Percentiles rank a stretch among this genome's conserved stretches.
phyloP scores from a whole-genome alignment of 169 alveolate genomes.

The Plasmodium gonderi region DNA sequence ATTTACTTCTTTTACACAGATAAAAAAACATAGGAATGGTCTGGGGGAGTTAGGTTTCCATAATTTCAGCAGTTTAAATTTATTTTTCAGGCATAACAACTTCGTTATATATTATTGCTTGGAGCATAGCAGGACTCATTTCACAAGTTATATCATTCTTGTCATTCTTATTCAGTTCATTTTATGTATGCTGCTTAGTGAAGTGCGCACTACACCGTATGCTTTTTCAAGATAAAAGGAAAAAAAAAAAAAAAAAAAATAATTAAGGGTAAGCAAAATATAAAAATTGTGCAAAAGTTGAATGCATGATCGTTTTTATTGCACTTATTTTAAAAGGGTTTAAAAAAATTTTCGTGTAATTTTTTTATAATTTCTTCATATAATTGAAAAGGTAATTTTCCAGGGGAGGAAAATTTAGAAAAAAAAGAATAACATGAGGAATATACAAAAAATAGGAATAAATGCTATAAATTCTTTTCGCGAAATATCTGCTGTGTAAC shows the following conservation, averaged over 20 bases:
- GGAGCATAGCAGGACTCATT: too few relatives aligned
- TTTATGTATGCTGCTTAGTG: too few relatives aligned
- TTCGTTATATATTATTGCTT: not conserved
- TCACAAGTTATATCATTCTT: not conserved
- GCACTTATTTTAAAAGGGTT: not conserved
- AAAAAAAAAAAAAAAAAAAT: conserved; percentile 7
- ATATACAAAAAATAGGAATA: not conserved
- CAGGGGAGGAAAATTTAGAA: not conserved
- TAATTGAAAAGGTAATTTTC: not conserved
- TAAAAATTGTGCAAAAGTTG: not conserved
- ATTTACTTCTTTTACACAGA: not conserved
- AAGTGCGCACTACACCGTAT: not conserved
- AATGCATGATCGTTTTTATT: not conserved
- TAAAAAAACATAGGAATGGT: not conserved
- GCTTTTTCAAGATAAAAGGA: not conserved
- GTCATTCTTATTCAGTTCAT: not conserved
- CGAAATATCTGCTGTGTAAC: not conserved
- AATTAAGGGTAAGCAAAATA: not conserved
- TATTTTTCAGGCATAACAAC: not conserved
- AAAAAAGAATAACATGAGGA: not conserved
- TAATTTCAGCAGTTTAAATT: not conserved
- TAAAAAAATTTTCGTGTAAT: not conserved
- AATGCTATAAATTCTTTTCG: not conserved
- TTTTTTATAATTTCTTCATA: not conserved
- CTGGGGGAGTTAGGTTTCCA: not conserved